A percentile compares a stretch with the other conserved stretches of the same genome.
These are phyloP conservation scores for Paraconiothyrium sp. DNA, from an alignment of 2,329 filamentous ascomycete genomes.

Conservation along the genomic window DNA sequence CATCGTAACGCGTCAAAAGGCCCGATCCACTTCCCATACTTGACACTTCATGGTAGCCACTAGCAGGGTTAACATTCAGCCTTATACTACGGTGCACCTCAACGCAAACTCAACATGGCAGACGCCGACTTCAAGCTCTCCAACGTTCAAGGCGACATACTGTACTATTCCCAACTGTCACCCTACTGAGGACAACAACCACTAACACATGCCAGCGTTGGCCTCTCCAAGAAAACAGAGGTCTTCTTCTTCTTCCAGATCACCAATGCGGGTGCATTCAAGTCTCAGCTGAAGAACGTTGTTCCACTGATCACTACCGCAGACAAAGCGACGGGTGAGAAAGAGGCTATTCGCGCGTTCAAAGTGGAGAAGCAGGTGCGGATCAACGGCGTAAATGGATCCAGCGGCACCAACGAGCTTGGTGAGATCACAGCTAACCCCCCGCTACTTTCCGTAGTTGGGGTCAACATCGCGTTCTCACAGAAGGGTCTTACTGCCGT, in stretches of 20 bases:
- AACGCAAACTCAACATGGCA: background rate
- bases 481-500: constrained; percentile 19
- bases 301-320: constrained; percentile 21
- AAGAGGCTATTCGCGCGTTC: constrained; percentile 3
- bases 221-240: constrained; percentile 15
- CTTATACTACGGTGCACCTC: background rate
- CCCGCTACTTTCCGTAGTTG: constrained; percentile 6
- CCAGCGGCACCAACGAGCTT: constrained; percentile 9
- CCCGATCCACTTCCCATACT: background rate
- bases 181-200: no score
- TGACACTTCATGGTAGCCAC: background rate
- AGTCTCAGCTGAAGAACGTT: constrained; percentile 13
- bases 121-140: constrained; percentile 2
- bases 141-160: constrained; percentile 12
- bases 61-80: background rate
- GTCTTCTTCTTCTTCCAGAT: constrained; percentile 18
- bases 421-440: constrained; percentile 4
- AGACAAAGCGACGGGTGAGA: constrained; percentile 13
- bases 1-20: background rate
- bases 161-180: background rate
- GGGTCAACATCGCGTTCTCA: constrained; percentile 26
- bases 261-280: constrained; percentile 10
- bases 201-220: constrained; percentile 6
- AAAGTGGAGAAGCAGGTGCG: background rate
- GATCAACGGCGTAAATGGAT: background rate